These are phyloP conservation scores for Phytophthora cactorum DNA, from an alignment of 352 stramenopile species.

Conservation along the genomic window DNA sequence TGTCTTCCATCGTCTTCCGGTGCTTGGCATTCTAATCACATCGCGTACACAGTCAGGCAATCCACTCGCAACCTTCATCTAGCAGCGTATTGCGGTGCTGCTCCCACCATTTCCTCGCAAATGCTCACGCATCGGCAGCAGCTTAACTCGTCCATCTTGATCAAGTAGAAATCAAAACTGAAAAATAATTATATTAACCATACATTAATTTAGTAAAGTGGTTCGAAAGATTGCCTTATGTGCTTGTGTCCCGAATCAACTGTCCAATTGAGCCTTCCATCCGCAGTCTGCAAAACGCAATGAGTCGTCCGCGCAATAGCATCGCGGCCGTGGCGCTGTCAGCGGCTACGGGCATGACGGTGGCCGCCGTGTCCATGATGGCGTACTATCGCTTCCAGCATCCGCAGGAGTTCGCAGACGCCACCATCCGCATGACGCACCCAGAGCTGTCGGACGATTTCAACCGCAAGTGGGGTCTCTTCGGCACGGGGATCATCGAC, in stretches of 20 bases:
- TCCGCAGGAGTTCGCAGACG: conserved; percentile 85
- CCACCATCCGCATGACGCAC: conserved; percentile 77
- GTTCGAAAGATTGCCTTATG: conserved; percentile 12
- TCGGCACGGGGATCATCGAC: conserved; percentile 80
- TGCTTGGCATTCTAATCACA: conserved; percentile 65
- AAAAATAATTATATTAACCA: not conserved
- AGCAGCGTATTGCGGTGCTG: not conserved
- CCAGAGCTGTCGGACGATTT: conserved; percentile 76
- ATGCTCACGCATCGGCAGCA: conserved; percentile 76
- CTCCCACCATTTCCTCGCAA: conserved; percentile 77
- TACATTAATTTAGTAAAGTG: conserved; percentile 1
- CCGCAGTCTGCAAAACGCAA: conserved; percentile 7
- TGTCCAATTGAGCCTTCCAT: not conserved
- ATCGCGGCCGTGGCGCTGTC: conserved; percentile 71
- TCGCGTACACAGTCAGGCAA: not conserved
- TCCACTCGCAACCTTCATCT: not conserved
- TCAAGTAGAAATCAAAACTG: conserved; percentile 13
- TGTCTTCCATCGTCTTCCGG: conserved; percentile 88
- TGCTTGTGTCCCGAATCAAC: not conserved
- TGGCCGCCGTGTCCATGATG: conserved; percentile 82
- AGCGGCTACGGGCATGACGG: conserved; percentile 81
- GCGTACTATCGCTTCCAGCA: conserved; percentile 86
- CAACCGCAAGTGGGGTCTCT: conserved; percentile 83
- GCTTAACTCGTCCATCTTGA: conserved; percentile 42
- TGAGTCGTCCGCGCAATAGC: conserved; percentile 52